Evolutionary conservation across 306 rosid genomes (phyloP), one percentile per base, ranked within the genome.

Genomic region (Prunus kanzakura): DNA sequence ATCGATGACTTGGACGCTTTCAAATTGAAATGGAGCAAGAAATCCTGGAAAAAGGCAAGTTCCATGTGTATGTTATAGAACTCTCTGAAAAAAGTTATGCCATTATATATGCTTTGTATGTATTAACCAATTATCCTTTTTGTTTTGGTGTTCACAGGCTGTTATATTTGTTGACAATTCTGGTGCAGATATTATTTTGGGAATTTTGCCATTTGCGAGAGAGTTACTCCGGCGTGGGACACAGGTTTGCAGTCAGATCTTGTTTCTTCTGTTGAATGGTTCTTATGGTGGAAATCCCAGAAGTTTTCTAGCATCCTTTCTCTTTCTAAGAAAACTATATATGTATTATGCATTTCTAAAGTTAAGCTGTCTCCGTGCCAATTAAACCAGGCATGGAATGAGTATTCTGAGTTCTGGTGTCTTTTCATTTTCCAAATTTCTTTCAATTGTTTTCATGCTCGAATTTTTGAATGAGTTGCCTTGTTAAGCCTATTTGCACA

Each of bases 81-180:
- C 20, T 82, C 32, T 68, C 32, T 80, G 50, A 20, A 56, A 46
- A 29, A 58, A 32, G 19, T 46, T 64, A 69, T 58, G 60, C 43
- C 85, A 25, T 71, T 78, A 27, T 64, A 10, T 54, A 29, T 64
- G 46, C 56, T 76, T 71, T 47, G 69, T 38, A 20, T 78, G 74
- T 72, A 54, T 47, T 85, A 76, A 89, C 72, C 16, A 55, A 22
- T 79, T 69, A 68, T 69, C 74, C 45, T 69, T 57, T 60, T 14
- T 47, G 19, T 29, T 52, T 49, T 56, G 38, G 64, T 82, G 66
- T 55, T 49, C 43, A 54, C 88, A 95, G 99, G 97, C 80, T 79
- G 76, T 95, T 79, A 92, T 95, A 80, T 95, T 95, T 89, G 96
- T 95, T 20, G 98, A 92, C 82, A 92, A 95, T 80, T 95, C 98